These are phyloP conservation scores for Tetrapisispora phaffii DNA, from an alignment of 805 yeast species.

Conservation along the genomic window DNA sequence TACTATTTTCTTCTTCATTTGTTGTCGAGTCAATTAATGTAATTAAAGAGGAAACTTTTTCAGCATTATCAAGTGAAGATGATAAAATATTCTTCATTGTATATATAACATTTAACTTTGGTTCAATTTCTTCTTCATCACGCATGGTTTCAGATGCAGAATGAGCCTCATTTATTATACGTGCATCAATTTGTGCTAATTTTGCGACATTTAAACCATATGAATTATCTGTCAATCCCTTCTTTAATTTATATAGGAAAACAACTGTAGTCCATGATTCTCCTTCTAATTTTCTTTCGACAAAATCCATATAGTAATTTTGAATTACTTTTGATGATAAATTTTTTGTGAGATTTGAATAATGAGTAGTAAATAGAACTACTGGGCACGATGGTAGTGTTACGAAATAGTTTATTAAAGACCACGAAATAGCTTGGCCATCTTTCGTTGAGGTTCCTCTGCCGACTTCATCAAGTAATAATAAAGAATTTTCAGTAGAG, in stretches of 20 bases:
- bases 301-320: constrained; percentile 66
- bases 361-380: constrained; percentile 77
- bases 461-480: constrained; percentile 91
- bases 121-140: constrained; percentile 6
- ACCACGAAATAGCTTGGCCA: constrained; percentile 73
- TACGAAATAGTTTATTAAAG: constrained; percentile 54
- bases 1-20: not conserved
- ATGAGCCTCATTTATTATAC: constrained; percentile 38
- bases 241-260: constrained; percentile 42
- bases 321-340: constrained; percentile 38
- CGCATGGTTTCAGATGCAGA: constrained; percentile 19
- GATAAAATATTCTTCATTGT: constrained; percentile 5
- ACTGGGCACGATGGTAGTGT: constrained; percentile 36
- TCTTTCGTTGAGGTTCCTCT: constrained; percentile 80
- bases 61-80: not conserved
- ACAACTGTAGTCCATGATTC: constrained; percentile 35
- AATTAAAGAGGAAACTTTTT: not conserved
- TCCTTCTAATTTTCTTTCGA: constrained; percentile 31
- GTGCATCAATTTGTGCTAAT: constrained; percentile 50
- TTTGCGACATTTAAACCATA: constrained; percentile 83
- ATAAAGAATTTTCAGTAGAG: constrained; percentile 68
- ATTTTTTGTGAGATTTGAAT: constrained; percentile 47
- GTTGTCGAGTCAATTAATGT: not conserved
- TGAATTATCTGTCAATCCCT: constrained; percentile 49
- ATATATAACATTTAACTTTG: constrained; percentile 5